These are phyloP conservation scores for Tolypocladium tundrense DNA, from an alignment of 2,329 filamentous ascomycete species.

Conservation along the genomic window DNA sequence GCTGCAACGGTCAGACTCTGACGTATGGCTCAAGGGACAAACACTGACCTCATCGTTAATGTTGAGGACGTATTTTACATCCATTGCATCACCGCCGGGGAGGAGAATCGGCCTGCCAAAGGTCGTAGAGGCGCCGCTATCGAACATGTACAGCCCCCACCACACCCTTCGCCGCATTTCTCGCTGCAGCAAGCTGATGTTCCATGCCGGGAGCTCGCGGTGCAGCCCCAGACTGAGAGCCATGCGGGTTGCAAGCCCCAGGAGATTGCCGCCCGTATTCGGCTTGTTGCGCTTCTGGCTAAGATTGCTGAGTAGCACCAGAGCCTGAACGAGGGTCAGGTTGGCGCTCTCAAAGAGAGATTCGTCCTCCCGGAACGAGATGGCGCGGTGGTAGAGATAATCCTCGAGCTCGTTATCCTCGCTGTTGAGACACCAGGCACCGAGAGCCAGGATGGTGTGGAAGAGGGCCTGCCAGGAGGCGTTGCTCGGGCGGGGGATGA, in stretches of 20 bases:
- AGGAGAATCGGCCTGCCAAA: slow-evolving; percentile 23
- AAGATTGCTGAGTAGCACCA: slow-evolving; percentile 25
- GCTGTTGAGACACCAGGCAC: slow-evolving; percentile 21
- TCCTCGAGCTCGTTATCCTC: slow-evolving; percentile 15
- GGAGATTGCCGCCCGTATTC: slow-evolving; percentile 37
- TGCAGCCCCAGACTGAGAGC: slow-evolving; percentile 35
- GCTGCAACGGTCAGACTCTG: not conserved
- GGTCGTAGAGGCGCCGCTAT: slow-evolving; percentile 34
- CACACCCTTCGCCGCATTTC: slow-evolving; percentile 30
- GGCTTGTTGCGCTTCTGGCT: slow-evolving; percentile 36
- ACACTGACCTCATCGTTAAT: slow-evolving; percentile 14
- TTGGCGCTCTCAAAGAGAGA: slow-evolving; percentile 22
- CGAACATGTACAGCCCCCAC: slow-evolving; percentile 33
- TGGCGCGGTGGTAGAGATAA: slow-evolving; percentile 17
- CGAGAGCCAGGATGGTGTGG: slow-evolving; percentile 27
- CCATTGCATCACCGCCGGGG: slow-evolving; percentile 17
- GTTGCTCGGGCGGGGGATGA: slow-evolving; percentile 16
- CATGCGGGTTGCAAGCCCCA: slow-evolving; percentile 35
- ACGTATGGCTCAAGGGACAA: not conserved
- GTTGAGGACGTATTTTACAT: slow-evolving; percentile 17
- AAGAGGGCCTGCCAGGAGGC: slow-evolving; percentile 23
- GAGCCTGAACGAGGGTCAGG: slow-evolving; percentile 18
- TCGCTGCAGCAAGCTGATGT: slow-evolving; percentile 20
- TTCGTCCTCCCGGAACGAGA: slow-evolving; percentile 15
- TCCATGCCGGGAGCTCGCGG: slow-evolving; percentile 26